Base-by-base conservation (phyloP, 805 yeast genomes). In the Candida hispaniensis region DNA sequence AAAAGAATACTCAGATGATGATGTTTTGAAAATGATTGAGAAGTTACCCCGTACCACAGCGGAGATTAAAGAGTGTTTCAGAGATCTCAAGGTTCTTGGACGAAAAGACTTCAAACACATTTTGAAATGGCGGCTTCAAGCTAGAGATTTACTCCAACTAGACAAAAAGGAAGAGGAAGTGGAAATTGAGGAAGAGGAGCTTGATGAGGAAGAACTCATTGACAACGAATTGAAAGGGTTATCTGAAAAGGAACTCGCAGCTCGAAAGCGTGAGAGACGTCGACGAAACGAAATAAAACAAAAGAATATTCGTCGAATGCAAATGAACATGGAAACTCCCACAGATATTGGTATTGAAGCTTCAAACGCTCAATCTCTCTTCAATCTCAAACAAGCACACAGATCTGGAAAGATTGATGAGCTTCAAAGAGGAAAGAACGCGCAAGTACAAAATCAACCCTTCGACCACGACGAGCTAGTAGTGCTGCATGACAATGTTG, bases 301-400 rank as follows among this genome's bases (percentile, higher is more conserved):
- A 55, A 81, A 79, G 56, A 96, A 88, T 53, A 71, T 88, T 30
- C 66, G 69, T 30, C 73, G 97, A 62, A 77, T 83, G 80, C 96
- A 91, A 61, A 77, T 91, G 88, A 82, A 81, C 56, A 86, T 91
- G 94, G 64, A 80, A 40, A 81, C 95, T 5, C 94, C 93, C 51
- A 72, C 69, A 62, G 93, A 85, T 51, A 75, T 91, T 44, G 96
- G 97, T 69, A 66, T 82, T 38, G 98, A 91, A 54, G 94, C 95
- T 11, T 88, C 82, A 11, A 69, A 70, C 35, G 64, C 73, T 41
- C 94, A 91, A 21, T 69, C 86, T 1, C 62, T 83, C 40, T 91
- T 91, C 63, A 82, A 77, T 51, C 66, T 91, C 54, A 78, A 74
- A 50, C 60, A 70, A n/a, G 95, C 95, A 3, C 81, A 81, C 55